A percentile compares a stretch with the other conserved stretches of the same genome.
phyloP scores from a whole-genome alignment of 257 asterid species.

The Nicotiana obtusifolia region DNA sequence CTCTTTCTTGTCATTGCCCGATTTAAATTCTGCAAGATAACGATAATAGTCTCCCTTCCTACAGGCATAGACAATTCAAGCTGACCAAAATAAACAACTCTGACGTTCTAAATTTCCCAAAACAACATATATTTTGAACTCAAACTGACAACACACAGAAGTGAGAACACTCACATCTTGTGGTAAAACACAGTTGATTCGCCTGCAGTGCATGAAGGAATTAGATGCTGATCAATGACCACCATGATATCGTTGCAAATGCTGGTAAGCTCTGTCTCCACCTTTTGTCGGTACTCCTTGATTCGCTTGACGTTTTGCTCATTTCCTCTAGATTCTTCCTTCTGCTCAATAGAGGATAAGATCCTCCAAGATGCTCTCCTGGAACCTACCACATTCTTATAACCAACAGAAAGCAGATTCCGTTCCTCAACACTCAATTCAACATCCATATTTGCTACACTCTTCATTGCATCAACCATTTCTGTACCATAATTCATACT shows the following conservation, averaged over 20 bases:
- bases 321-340: slow-evolving; percentile 86
- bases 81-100: neutral
- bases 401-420: slow-evolving; percentile 85
- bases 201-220: slow-evolving; percentile 69
- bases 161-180: slow-evolving; percentile 55
- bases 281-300: slow-evolving; percentile 76
- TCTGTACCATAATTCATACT: slow-evolving; percentile 29
- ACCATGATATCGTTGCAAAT: slow-evolving; percentile 68
- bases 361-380: slow-evolving; percentile 94
- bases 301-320: slow-evolving; percentile 70
- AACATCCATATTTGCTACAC: slow-evolving; percentile 64
- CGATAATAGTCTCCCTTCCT: slow-evolving; percentile 75
- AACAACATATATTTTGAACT: neutral
- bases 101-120: neutral
- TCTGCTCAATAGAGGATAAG: slow-evolving; percentile 82
- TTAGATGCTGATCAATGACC: slow-evolving; percentile 79
- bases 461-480: slow-evolving; percentile 86
- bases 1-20: slow-evolving; percentile 49
- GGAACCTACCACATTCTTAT: slow-evolving; percentile 82
- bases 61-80: slow-evolving; percentile 18
- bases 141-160: neutral
- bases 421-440: slow-evolving; percentile 82
- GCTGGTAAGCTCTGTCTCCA: slow-evolving; percentile 66
- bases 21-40: slow-evolving; percentile 60
- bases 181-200: slow-evolving; percentile 82